Evolutionary conservation across 2,329 filamentous ascomycete genomes (phyloP), one percentile per base, ranked within the genome.

Genomic region (Sporothrix schenckii): DNA sequence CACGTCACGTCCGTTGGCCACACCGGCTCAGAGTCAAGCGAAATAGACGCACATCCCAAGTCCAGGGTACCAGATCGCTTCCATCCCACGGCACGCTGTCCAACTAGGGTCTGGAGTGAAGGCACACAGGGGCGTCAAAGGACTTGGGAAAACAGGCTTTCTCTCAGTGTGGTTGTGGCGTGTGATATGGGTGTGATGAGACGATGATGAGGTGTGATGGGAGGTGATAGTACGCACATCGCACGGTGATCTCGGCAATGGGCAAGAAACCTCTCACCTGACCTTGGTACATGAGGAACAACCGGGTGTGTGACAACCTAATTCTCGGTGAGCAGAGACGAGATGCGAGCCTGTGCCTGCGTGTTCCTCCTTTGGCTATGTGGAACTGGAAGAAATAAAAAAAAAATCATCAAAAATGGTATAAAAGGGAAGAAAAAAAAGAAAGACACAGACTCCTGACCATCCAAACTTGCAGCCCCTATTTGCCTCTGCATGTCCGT

Each of bases 401-500:
- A 6, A 6, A 34, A 6, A 34, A 34, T 1, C 30, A 34, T 34
- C 6, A 34, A 34, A 34, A 7, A 34, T 7, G 34, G 34, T 7
- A 9, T 4, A 13, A 47, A 49, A 49, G 16, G 41, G 16, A 6
- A 1, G 6, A 41, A 21, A 60, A 0, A 1, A 41, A 41, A 1
- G 13, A 60, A 39, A 21, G 6, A 56, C n/a, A 44, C 11, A 63
- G 34, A 21, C 54, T 41, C 21, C 65, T 54, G 52, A 58, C 66
- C 39, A 47, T 56, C 3, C 7, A 47, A 58, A 60, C 21, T 14
- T 21, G 11, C 30, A 21, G 56, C 30, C 21, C 56, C 14, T 49
- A 6, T 11, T 60, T 19, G 13, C 16, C 19, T 30, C 2, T 13
- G 13, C 44, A 49, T 6, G 13, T 63, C 34, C 34, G 2, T 49